Evolutionary conservation across 768 basidiomycete species (phyloP), one percentile per base, ranked within the genome.

Genomic region (Stropharia rugosoannulata): DNA sequence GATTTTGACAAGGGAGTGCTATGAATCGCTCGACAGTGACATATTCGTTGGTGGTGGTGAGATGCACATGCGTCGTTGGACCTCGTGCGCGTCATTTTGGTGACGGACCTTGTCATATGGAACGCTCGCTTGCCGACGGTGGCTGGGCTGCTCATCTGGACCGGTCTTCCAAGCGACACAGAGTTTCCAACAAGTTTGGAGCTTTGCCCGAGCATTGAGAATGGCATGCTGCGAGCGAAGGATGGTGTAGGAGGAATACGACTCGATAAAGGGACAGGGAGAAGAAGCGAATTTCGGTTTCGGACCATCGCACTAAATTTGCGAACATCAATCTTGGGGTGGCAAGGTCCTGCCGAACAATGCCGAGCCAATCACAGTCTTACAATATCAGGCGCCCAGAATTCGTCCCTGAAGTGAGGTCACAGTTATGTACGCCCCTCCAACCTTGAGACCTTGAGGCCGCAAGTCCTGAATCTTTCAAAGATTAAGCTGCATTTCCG

Each of bases 191-290:
- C 16, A 9, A 36, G 6, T 25, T 52, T 52, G 6, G 51, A 52
- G 41, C 51, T 52, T 18, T 52, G 51, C 7, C 51, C 51, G 5
- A 52, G 42, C 51, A 52, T 52, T 12, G 51, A 52, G 51, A 52
- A 52, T 9, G 51, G 51, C 51, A 52, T 52, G 41, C 19, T 35
- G 45, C 9, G 27, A 22, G 10, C 22, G 19, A 8, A 25, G 13
- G 18, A 12, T 11, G 27, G 43, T 27, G 18, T 25, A 27, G 29
- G 45, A 18, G 22, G 22, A 29, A 27, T 22, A 27, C 7, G 15
- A 7, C 9, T 15, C 19, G 22, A 15, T 12, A 22, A 32, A 13
- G 45, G 15, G 12, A 46, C 15, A 22, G 9, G 29, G 29, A 32
- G 29, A 25, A 46, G 29, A 46, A 22, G 11, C 15, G 43, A 19